Conservation (phyloP, 2,329 filamentous ascomycete genomes). For the Botrytis medusae region DNA sequence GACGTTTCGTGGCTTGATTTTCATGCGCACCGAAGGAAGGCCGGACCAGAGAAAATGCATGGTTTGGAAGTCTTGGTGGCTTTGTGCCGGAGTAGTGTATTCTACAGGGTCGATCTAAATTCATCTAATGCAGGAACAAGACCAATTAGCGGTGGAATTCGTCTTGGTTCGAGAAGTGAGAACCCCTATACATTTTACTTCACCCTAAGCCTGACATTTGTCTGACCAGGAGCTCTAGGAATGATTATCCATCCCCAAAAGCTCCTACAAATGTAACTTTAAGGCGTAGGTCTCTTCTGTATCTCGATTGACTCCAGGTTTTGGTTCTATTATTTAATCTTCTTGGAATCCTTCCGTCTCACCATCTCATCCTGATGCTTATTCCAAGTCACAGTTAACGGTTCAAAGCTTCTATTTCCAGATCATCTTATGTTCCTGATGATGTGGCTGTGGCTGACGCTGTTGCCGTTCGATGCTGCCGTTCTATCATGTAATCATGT, state of each 20-base stretch:
- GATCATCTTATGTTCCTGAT: not conserved
- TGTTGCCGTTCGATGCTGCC: not conserved
- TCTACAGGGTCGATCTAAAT: not conserved
- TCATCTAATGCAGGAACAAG: slow-evolving; percentile 17
- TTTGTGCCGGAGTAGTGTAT: not conserved
- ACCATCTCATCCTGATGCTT: not conserved
- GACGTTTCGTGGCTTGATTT: slow-evolving; percentile 17
- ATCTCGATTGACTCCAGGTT: not conserved
- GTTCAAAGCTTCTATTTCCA: slow-evolving; percentile 13
- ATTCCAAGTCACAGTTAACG: not conserved
- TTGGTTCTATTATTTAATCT: not conserved
- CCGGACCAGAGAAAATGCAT: slow-evolving; percentile 18
- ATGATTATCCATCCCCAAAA: slow-evolving; percentile 12
- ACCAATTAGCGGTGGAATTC: slow-evolving; percentile 3
- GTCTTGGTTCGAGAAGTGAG: not conserved
- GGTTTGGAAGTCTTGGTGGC: slow-evolving; percentile 5
- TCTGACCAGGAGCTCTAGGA: not conserved
- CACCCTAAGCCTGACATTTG: not conserved
- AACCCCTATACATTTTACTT: slow-evolving; percentile 15
- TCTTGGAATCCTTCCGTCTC: not conserved
- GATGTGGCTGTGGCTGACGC: not conserved
- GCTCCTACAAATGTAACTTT: slow-evolving; percentile 6
- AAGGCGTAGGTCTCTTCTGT: not conserved
- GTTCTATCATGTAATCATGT: not conserved
- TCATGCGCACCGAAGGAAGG: slow-evolving; percentile 18